Conservation (phyloP, 768 basidiomycete species). For the Chalciporus sphaerocephalus region DNA sequence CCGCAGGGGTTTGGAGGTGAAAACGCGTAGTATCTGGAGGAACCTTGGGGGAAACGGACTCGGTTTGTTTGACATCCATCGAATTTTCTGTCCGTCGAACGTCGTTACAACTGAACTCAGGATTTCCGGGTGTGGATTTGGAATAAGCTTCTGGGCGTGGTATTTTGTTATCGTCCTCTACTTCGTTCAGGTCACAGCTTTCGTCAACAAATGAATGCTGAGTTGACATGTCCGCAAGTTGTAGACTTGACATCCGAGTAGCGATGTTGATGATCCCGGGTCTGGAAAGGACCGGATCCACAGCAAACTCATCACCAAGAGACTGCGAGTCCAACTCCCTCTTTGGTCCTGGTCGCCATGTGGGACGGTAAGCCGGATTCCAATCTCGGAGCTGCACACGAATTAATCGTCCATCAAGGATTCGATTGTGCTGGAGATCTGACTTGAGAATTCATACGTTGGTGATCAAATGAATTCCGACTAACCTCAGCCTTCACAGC, state of each 20-base stretch:
- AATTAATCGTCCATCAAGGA: conserved; percentile 65
- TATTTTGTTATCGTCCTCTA: conserved; percentile 7
- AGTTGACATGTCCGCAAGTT: conserved; percentile 4
- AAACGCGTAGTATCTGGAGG: conserved; percentile 3
- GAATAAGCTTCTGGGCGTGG: neutral
- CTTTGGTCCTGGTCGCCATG: conserved; percentile 34
- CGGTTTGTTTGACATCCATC: conserved; percentile 30
- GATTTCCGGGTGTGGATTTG: neutral
- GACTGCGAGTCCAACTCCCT: conserved; percentile 37
- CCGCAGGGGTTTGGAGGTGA: conserved; percentile 29
- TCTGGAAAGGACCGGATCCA: conserved; percentile 11
- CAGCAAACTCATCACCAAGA: conserved; percentile 7
- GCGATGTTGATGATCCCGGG: conserved; percentile 8
- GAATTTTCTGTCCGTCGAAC: neutral
- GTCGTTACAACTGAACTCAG: conserved; percentile 6
- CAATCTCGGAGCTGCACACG: conserved; percentile 73
- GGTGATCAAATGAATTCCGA: neutral
- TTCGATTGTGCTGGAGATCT: conserved; percentile 59
- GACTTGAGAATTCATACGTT: conserved; percentile 1
- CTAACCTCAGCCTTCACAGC: conserved; percentile 64
- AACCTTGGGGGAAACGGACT: conserved; percentile 6
- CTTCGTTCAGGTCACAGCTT: conserved; percentile 17
- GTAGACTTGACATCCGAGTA: conserved; percentile 10
- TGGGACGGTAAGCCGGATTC: conserved; percentile 48
- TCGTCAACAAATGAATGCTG: conserved; percentile 6